Conservation (phyloP, 2,329 filamentous ascomycete species). For the Monilinia fructicola region DNA sequence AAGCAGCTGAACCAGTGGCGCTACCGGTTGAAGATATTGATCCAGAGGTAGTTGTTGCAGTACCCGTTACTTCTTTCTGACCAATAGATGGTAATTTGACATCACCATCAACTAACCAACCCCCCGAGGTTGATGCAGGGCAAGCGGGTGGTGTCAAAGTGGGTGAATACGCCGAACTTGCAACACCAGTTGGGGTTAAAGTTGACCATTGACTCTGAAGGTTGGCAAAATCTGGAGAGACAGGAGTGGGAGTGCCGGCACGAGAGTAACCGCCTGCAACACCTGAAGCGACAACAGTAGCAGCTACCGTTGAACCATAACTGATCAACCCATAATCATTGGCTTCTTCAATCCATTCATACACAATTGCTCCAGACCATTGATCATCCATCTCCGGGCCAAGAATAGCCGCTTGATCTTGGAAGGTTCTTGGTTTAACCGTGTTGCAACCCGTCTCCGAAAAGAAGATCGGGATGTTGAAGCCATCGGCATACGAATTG, state of each 20-base stretch:
- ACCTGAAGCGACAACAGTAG: constrained; percentile 53
- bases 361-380: constrained; percentile 77
- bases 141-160: constrained; percentile 65
- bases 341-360: constrained; percentile 85
- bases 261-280: constrained; percentile 66
- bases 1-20: constrained; percentile 37
- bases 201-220: constrained; percentile 75
- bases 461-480: constrained; percentile 85
- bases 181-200: constrained; percentile 66
- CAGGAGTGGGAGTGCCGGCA: constrained; percentile 70
- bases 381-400: constrained; percentile 67
- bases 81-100: constrained; percentile 69
- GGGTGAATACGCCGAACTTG: constrained; percentile 63
- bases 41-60: constrained; percentile 38
- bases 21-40: constrained; percentile 37
- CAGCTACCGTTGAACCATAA: constrained; percentile 63
- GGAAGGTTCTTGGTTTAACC: constrained; percentile 60
- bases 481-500: constrained; percentile 64
- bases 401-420: constrained; percentile 75
- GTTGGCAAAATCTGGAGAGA: constrained; percentile 75
- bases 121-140: constrained; percentile 64
- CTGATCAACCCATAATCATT: constrained; percentile 81
- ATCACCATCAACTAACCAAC: constrained; percentile 73
- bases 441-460: constrained; percentile 84
- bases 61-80: constrained; percentile 28